Conservation (phyloP, 1,284 basidiomycete species). For the Boletellus deceptivus region DNA sequence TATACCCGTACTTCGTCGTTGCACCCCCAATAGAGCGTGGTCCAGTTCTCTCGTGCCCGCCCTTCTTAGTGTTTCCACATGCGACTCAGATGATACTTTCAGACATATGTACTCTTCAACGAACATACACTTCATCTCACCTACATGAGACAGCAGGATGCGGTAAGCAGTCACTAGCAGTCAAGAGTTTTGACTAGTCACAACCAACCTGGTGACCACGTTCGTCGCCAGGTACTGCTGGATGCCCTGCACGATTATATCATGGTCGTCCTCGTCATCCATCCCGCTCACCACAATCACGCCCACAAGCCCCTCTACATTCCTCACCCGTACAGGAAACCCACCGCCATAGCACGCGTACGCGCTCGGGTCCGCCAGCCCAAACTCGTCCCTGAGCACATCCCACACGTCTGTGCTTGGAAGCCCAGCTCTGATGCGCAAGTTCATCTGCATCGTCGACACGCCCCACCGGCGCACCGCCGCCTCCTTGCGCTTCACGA, state of each 20-base stretch:
- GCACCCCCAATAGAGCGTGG: no score
- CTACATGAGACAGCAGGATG: no score
- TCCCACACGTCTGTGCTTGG: background rate
- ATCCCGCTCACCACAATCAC: conserved; percentile 38
- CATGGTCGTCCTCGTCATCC: conserved; percentile 34
- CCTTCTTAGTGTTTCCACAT: no score
- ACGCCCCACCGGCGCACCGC: conserved; percentile 33
- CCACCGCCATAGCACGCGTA: conserved; percentile 37
- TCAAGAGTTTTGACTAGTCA: no score
- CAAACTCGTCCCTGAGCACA: conserved; percentile 9
- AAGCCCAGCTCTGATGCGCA: background rate
- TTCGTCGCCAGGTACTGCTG: no score
- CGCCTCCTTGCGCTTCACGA: conserved; percentile 37
- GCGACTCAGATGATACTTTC: no score
- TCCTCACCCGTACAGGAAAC: conserved; percentile 34
- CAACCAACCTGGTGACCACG: no score
- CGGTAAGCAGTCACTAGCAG: no score
- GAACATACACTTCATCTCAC: no score
- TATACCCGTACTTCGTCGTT: no score
- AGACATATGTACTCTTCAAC: no score
- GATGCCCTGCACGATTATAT: conserved; percentile 35
- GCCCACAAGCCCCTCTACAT: conserved; percentile 35
- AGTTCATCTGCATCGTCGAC: conserved; percentile 27
- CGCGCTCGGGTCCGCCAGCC: conserved; percentile 18
- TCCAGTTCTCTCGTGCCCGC: no score